Percentiles rank a stretch among this genome's conserved stretches.
Evolutionary conservation across 2,329 filamentous ascomycete genomes (phyloP).

Genomic region (Botrytis aclada): DNA sequence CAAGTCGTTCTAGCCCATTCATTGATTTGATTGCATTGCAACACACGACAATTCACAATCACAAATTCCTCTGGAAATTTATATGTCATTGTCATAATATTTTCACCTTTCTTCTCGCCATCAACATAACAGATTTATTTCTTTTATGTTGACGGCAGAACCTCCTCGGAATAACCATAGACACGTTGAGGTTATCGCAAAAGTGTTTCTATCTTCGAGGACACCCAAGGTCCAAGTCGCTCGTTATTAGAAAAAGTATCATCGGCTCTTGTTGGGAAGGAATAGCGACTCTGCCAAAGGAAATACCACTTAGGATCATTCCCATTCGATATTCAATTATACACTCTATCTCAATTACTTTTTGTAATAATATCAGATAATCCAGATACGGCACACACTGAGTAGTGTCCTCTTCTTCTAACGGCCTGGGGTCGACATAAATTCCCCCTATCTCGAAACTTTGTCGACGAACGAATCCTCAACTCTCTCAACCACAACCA

Average conservation of each 20-base stretch:
- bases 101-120: constrained; percentile 25
- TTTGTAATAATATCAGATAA: constrained; percentile 10
- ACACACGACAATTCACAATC: constrained; percentile 4
- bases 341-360: background rate
- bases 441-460: constrained; percentile 32
- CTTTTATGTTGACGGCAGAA: constrained; percentile 26
- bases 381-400: constrained; percentile 11
- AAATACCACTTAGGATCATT: background rate
- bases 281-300: constrained; percentile 14
- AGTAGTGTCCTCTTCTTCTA: constrained; percentile 17
- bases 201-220: constrained; percentile 31
- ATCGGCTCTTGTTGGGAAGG: background rate
- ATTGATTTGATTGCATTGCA: background rate
- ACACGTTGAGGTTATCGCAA: constrained; percentile 34
- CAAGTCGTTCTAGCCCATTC: constrained; percentile 4
- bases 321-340: background rate
- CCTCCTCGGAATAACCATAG: constrained; percentile 13
- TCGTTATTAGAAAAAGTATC: constrained; percentile 30
- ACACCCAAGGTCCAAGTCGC: constrained; percentile 34
- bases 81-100: constrained; percentile 31
- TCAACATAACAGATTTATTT: constrained; percentile 22
- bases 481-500: constrained; percentile 18
- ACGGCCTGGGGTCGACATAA: constrained; percentile 23
- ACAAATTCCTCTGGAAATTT: constrained; percentile 1
- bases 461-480: constrained; percentile 24